Evolutionary conservation across 805 yeast genomes (phyloP), one percentile per base, ranked within the genome.

Genomic region (Cyberlindnera lachancei): DNA sequence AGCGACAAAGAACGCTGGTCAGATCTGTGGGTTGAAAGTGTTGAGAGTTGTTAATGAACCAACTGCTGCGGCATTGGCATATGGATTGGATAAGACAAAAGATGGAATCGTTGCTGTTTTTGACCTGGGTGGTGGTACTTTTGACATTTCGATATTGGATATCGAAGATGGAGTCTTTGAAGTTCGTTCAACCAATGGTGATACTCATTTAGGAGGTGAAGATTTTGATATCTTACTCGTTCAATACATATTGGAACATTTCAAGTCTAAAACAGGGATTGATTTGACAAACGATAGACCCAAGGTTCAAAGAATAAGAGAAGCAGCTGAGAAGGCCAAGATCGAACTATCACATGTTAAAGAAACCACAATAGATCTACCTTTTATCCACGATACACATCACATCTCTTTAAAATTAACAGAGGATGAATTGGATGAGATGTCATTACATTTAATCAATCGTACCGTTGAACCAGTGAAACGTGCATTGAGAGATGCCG

Each of bases 91-190:
- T 44, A 66, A 69, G 46, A 63, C 66, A 33, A 58, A 56, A 27
- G 50, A 45, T n/a, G 47, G 47, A 13, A 45, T 64, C 16, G 56
- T 65, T 27, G 72, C 72, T 3, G 72, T 66, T 15, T 82, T 78
- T 48, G 94, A 82, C 58, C 67, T 82, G 40, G 94, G 94, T 43
- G 94, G 94, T 35, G 94, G 94, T 34, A 82, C 94, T 18, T 82
- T 82, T 55, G 94, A 82, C 58, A 80, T 82, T 18, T 80, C 90
- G 8, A 67, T 82, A 33, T 59, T 82, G 39, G 86, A 82, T 43
- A 80, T 82, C 37, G 90, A 79, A 45, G 83, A 75, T 43, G 85
- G 87, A 36, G 84, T 82, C 8, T 81, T 82, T 53, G 88, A 81
- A 56, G 92, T 82, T 11, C 64, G 83, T 40, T 79, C 90, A 19